These are phyloP conservation scores for Blastocystis sp. DNA, from an alignment of 352 stramenopile genomes.

Conservation along the genomic window DNA sequence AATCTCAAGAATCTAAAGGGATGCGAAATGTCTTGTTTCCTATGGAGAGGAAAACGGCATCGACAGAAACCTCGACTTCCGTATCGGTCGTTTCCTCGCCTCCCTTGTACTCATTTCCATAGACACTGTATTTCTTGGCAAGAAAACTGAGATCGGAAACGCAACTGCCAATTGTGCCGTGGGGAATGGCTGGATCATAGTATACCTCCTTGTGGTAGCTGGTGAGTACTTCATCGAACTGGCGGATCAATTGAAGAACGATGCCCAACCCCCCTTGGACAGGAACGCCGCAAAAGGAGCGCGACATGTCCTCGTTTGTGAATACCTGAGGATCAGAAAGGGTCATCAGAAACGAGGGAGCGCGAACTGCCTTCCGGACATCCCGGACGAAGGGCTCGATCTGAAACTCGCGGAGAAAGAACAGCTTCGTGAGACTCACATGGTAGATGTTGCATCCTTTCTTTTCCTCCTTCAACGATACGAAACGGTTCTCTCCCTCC, in stretches of 20 bases:
- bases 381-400: conserved; percentile 2
- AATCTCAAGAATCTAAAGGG: too few species aligned
- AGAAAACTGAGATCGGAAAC: conserved; percentile 2
- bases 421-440: conserved; percentile 30
- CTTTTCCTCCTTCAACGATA: neutral
- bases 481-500: neutral
- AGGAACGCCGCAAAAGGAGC: conserved; percentile 15
- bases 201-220: conserved; percentile 45
- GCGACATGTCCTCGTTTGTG: conserved; percentile 38
- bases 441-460: conserved; percentile 35
- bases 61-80: neutral
- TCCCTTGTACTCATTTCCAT: neutral
- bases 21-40: too few species aligned
- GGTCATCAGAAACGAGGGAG: neutral
- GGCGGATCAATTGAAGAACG: conserved; percentile 27
- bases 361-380: neutral
- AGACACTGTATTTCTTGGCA: neutral
- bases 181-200: conserved; percentile 40
- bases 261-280: conserved; percentile 5
- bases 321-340: neutral
- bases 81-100: conserved; percentile 1
- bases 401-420: conserved; percentile 45
- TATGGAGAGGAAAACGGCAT: conserved; percentile 1
- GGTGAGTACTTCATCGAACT: conserved; percentile 9
- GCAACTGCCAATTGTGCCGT: conserved; percentile 28